A percentile compares a stretch with the other conserved stretches of the same genome.
These are phyloP conservation scores for Candida methanosorbosa DNA, from an alignment of 805 yeast genomes.

Conservation along the genomic window DNA sequence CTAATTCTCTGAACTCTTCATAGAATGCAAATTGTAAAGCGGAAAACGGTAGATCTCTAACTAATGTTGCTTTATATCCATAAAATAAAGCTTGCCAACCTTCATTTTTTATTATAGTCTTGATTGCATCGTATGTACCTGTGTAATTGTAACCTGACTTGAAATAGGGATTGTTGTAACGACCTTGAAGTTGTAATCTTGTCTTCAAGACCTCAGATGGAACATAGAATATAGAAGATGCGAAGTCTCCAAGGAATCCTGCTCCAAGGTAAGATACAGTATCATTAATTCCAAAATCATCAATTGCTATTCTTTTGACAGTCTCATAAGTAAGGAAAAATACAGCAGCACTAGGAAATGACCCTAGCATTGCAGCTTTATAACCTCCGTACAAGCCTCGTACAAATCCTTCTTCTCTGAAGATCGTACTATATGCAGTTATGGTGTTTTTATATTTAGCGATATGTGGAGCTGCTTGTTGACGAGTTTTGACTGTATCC, in stretches of 20 bases:
- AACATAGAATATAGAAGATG: slow-evolving; percentile 81
- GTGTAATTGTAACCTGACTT: slow-evolving; percentile 80
- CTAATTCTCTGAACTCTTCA: slow-evolving; percentile 66
- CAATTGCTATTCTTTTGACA: slow-evolving; percentile 62
- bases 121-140: slow-evolving; percentile 64
- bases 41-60: slow-evolving; percentile 90
- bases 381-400: slow-evolving; percentile 91
- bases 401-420: slow-evolving; percentile 73
- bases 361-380: slow-evolving; percentile 84
- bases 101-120: slow-evolving; percentile 55
- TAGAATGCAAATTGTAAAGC: slow-evolving; percentile 95
- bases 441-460: slow-evolving; percentile 66
- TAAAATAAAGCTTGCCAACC: slow-evolving; percentile 71
- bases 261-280: slow-evolving; percentile 73
- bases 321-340: slow-evolving; percentile 88
- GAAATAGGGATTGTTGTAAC: slow-evolving; percentile 70
- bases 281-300: slow-evolving; percentile 59
- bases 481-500: slow-evolving; percentile 95
- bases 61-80: slow-evolving; percentile 91
- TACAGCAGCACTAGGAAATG: slow-evolving; percentile 90
- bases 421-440: slow-evolving; percentile 68
- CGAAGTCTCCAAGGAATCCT: slow-evolving; percentile 91
- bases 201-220: slow-evolving; percentile 95
- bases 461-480: slow-evolving; percentile 80
- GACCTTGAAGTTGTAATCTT: slow-evolving; percentile 86